Evolutionary conservation across 1,139 yeast genomes (phyloP), one percentile per base, ranked within the genome.

Genomic region (Diutina ranongensis): DNA sequence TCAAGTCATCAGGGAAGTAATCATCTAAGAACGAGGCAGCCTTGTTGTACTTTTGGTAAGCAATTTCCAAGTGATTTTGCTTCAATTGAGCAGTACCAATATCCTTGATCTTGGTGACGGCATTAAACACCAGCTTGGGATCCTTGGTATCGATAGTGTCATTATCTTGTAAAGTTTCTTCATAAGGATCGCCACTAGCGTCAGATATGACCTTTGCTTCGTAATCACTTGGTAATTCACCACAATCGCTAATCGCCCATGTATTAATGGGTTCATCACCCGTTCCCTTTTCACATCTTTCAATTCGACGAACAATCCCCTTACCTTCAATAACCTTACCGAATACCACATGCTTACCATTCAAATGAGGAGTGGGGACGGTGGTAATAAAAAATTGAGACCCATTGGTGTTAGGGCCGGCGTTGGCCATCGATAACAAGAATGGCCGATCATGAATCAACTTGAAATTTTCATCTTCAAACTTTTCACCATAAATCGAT

Each of bases 41-140:
- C 64, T 88, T 88, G 47, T 60, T 58, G 61, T 88, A 88, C 62
- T 89, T 89, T 44, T 61, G 69, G 46, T 73, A 70, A 0, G 97
- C 80, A 46, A 63, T 62, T 20, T 68, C 68, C 32, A 70, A 64
- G 44, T 83, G 72, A 2, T 82, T 81, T 35, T 70, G 71, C 58
- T 86, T 86, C 66, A 86, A 81, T 51, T 77, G 72, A 47, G 68
- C 70, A 22, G 95, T 85, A 38, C 95, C 97, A 51, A 86, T 76
- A 7, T 74, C 80, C 63, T 89, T 89, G 55, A 89, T 73, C n/a
- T 65, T 64, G 36, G 67, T 66, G 13, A 83, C 80, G 1, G 89
- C 94, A 35, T 67, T 66, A 55, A 83, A 71, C 7, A 86, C 94
- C 8, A 82, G 67, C 40, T 74, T 76, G 13, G 86, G 79, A 35